Conservation (phyloP, 2,329 filamentous ascomycete genomes). For the Grosmannia serpens region DNA sequence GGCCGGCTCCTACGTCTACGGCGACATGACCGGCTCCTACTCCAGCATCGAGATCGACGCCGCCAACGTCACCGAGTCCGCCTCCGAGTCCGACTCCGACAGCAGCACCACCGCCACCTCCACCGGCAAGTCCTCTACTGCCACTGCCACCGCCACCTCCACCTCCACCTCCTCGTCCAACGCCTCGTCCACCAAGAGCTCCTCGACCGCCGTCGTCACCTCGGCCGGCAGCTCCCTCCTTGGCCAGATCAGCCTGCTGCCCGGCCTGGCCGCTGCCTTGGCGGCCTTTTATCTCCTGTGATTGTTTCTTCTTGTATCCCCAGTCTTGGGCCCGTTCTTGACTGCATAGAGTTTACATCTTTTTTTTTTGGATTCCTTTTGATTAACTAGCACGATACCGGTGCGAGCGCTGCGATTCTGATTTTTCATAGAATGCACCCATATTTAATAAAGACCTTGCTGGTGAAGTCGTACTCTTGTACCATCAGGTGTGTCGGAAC, state of each 20-base stretch:
- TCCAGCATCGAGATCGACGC: constrained; percentile 4
- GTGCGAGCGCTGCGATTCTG: background rate
- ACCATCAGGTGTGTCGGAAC: too few species aligned
- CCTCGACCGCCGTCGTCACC: background rate
- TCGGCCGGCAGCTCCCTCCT: background rate
- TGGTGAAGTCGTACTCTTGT: background rate
- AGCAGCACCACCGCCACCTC: background rate
- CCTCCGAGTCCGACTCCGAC: background rate
- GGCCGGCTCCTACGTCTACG: constrained; percentile 6
- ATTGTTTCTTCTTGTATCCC: background rate
- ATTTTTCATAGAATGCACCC: background rate
- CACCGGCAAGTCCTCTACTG: background rate
- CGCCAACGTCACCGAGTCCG: background rate
- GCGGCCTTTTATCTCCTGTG: background rate
- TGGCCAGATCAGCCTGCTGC: background rate
- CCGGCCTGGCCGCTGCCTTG: background rate
- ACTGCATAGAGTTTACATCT: background rate
- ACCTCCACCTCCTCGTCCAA: background rate
- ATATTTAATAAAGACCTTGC: background rate
- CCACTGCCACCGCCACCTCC: background rate
- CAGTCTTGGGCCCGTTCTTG: background rate
- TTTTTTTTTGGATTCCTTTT: background rate
- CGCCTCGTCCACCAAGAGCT: background rate
- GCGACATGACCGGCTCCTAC: constrained; percentile 5
- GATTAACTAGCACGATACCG: background rate